Base-by-base conservation (phyloP, 495 filamentous ascomycete species). In the Lepidopterella palustris region DNA sequence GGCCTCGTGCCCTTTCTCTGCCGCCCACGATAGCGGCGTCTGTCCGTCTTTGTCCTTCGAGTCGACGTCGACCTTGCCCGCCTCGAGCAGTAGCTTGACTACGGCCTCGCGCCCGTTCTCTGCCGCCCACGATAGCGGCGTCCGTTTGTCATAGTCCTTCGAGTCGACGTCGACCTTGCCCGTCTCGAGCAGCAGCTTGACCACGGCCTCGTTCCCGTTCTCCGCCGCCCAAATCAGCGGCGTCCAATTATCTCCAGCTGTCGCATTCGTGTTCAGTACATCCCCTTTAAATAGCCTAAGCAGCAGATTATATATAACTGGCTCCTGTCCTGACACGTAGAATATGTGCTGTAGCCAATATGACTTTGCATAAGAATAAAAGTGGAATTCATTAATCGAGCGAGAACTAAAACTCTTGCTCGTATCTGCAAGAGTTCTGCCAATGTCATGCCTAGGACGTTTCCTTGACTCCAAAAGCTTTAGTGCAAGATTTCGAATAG, bases 401-500 rank as follows among this genome's bases (percentile, higher is more conserved):
- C 49, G 27, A 27, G 54, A 57, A 45, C 56, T 24, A 23, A 61
- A 58, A 54, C 27, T 40, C 35, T 56, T 55, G 27, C 57, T 69
- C 59, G 48, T 58, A 58, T 65, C 63, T 42, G 60, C 59, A 61
- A 72, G 26, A 56, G 57, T 60, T 55, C 64, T 71, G 52, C 64
- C 62, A 39, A 73, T 67, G 45, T 74, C 57, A 60, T 39, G 63
- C 28, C 66, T 55, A 58, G 64, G 54, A 39, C 58, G 61, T 40
- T 66, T 68, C 31, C 67, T 61, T 28, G 60, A 58, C 54, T 57
- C 57, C 45, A 74, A 63, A 28, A 73, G 53, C 35, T 64, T 64
- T 25, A 71, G 42, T 28, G 71, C 67, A 59, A 67, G 15, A 52
- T 29, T 61, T 48, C 57, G 59, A 53, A 61, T 60, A 48, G 10